Evolutionary conservation across 495 filamentous ascomycete genomes (phyloP), one percentile per base, ranked within the genome.

Genomic region (Aspergillus hancockii): DNA sequence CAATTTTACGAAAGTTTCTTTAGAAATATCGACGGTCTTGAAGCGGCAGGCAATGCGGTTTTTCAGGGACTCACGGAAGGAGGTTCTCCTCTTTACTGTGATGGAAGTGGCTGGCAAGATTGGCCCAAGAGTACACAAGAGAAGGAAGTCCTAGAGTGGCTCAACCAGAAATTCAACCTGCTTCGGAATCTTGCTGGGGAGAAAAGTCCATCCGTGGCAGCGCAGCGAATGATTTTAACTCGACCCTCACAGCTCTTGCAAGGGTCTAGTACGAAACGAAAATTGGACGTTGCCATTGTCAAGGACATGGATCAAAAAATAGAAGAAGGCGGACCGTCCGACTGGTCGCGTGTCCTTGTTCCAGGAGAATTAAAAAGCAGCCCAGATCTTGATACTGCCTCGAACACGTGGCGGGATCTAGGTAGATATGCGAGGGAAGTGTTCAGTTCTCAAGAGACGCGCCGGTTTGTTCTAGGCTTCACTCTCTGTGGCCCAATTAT

Each of bases 1-100:
- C 8, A 47, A 53, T 77, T 74, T 57, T 58, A 66, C 56, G 50
- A 72, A 54, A 66, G 66, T 19, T 79, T 60, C 54, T 78, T 79
- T 54, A 21, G 51, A 10, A 41, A 41, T 22, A 45, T 45, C 41
- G 41, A 45, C 5, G 41, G 41, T 22, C 41, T 45, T 3, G 18
- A 45, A 19, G n/a, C 13, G 14, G 19, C 41, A 21, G 41, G 38
- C 10, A 6, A 19, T 45, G 41, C n/a, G 41, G 21, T 45, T 2
- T 45, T 21, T 21, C n/a, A 45, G 18, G 18, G 10, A 45, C 18
- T 19, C 18, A 19, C 4, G n/a, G 41, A 22, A 45, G 41, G n/a
- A 8, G 41, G 21, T 45, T 19, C n/a, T 12, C 41, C 41, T 19
- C 10, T 19, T 19, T 45, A 21, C 18, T 21, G n/a, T 45, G 41